Conservation (phyloP, 2,329 filamentous ascomycete genomes). For the Ceratocystis huliohia region DNA sequence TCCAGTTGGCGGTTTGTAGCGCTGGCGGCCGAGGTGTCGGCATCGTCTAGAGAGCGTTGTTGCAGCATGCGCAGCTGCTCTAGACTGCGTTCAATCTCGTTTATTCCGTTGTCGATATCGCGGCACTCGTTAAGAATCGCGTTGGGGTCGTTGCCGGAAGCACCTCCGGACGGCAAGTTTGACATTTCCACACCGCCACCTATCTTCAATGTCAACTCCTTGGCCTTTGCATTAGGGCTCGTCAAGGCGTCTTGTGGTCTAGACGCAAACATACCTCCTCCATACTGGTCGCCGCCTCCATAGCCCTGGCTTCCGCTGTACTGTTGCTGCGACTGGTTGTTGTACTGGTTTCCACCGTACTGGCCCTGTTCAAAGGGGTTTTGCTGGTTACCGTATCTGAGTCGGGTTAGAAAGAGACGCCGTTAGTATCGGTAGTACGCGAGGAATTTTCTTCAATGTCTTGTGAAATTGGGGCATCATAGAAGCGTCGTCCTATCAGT, state of each 20-base stretch:
- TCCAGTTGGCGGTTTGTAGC: conserved; percentile 59
- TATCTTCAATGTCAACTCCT: conserved; percentile 21
- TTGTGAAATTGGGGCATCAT: neutral
- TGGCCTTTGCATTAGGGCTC: conserved; percentile 17
- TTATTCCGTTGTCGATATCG: conserved; percentile 65
- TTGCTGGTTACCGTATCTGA: conserved; percentile 39
- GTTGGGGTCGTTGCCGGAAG: conserved; percentile 45
- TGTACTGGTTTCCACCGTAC: conserved; percentile 27
- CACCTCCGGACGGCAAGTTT: conserved; percentile 19
- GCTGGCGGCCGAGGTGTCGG: conserved; percentile 56
- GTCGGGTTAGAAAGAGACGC: neutral
- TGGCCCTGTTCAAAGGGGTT: conserved; percentile 50
- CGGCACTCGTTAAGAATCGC: conserved; percentile 74
- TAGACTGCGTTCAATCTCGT: conserved; percentile 59
- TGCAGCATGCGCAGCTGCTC: conserved; percentile 60
- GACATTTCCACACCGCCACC: conserved; percentile 23
- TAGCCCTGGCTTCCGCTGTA: conserved; percentile 29
- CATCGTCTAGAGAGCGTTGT: conserved; percentile 58
- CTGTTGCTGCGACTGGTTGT: conserved; percentile 23
- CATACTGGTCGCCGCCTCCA: conserved; percentile 26
- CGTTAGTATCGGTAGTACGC: conserved; percentile 6
- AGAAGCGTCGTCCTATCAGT: neutral
- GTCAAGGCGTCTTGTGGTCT: conserved; percentile 12
- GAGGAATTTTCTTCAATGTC: neutral
- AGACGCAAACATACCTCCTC: conserved; percentile 19